Percentiles rank a stretch among this genome's conserved stretches.
These are phyloP conservation scores for Xerocomus cyaneibrunnescens DNA, from an alignment of 1,284 basidiomycete species.

Conservation along the genomic window DNA sequence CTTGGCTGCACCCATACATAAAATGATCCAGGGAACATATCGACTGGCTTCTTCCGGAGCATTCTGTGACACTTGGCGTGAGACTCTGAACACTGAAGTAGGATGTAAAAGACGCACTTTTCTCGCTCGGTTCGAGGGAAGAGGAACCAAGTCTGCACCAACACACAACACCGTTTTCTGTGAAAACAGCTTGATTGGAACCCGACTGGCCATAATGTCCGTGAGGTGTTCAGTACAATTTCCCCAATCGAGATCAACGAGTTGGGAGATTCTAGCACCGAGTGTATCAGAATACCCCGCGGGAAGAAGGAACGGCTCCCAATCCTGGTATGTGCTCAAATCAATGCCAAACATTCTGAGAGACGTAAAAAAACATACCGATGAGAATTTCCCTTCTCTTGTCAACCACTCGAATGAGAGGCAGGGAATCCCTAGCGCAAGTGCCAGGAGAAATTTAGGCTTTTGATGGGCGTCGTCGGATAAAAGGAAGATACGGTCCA, in stretches of 20 bases:
- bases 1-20: slow-evolving; percentile 69
- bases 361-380: slow-evolving; percentile 22
- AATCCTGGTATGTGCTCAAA: slow-evolving; percentile 42
- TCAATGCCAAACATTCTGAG: not conserved
- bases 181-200: slow-evolving; percentile 56
- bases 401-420: slow-evolving; percentile 60
- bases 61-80: slow-evolving; percentile 17
- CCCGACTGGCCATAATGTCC: slow-evolving; percentile 55
- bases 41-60: slow-evolving; percentile 31
- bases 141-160: slow-evolving; percentile 54
- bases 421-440: slow-evolving; percentile 85
- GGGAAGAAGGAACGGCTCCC: slow-evolving; percentile 64
- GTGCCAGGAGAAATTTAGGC: slow-evolving; percentile 76
- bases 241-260: slow-evolving; percentile 73
- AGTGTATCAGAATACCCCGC: slow-evolving; percentile 62
- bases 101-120: slow-evolving; percentile 34
- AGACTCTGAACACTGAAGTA: not conserved
- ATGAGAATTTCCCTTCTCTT: slow-evolving; percentile 38
- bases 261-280: slow-evolving; percentile 59
- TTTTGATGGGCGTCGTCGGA: slow-evolving; percentile 66
- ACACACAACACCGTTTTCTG: slow-evolving; percentile 56
- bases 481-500: slow-evolving; percentile 67
- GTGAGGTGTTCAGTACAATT: slow-evolving; percentile 50
- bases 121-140: slow-evolving; percentile 34
- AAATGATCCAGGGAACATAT: slow-evolving; percentile 54